Percentiles rank a stretch among this genome's conserved stretches.
Conservation (phyloP, 768 basidiomycete species). For the Tricholoma flavovirens region DNA sequence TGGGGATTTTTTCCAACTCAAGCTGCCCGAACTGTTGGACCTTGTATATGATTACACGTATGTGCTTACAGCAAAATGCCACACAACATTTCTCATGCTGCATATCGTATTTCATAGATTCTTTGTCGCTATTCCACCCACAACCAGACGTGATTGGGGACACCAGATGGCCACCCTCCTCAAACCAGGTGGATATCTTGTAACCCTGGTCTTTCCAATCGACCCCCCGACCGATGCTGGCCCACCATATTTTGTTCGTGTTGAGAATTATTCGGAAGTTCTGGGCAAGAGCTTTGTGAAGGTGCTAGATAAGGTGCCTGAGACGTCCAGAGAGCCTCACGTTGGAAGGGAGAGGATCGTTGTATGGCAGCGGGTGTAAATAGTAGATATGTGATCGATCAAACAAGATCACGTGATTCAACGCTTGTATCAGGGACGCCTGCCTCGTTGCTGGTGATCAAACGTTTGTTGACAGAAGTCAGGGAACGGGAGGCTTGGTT, state of each 20-base stretch:
- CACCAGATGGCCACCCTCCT: slow-evolving; percentile 47
- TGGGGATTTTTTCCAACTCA: slow-evolving; percentile 52
- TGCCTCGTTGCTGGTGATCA: not conserved
- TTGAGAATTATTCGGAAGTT: slow-evolving; percentile 48
- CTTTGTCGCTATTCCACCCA: slow-evolving; percentile 66
- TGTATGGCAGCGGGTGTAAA: slow-evolving; percentile 40
- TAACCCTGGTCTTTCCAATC: slow-evolving; percentile 57
- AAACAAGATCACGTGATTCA: not conserved
- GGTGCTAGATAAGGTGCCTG: slow-evolving; percentile 47
- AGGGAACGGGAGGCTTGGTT: too few relatives aligned
- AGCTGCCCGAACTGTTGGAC: slow-evolving; percentile 38
- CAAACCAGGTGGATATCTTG: slow-evolving; percentile 57
- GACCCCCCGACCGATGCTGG: slow-evolving; percentile 38
- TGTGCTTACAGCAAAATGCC: slow-evolving; percentile 7
- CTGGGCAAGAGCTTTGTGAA: slow-evolving; percentile 48
- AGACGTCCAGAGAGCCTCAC: slow-evolving; percentile 33
- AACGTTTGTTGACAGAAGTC: too few relatives aligned
- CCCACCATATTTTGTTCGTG: slow-evolving; percentile 57
- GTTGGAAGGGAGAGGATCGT: slow-evolving; percentile 46
- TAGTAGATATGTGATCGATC: not conserved
- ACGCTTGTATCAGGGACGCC: too few relatives aligned
- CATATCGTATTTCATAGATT: slow-evolving; percentile 35
- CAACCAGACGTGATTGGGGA: slow-evolving; percentile 50
- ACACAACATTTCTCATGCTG: not conserved
- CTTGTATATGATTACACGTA: slow-evolving; percentile 66